phyloP scores from a whole-genome alignment of 2,329 filamentous ascomycete species.

The Cladosporium sp. region DNA sequence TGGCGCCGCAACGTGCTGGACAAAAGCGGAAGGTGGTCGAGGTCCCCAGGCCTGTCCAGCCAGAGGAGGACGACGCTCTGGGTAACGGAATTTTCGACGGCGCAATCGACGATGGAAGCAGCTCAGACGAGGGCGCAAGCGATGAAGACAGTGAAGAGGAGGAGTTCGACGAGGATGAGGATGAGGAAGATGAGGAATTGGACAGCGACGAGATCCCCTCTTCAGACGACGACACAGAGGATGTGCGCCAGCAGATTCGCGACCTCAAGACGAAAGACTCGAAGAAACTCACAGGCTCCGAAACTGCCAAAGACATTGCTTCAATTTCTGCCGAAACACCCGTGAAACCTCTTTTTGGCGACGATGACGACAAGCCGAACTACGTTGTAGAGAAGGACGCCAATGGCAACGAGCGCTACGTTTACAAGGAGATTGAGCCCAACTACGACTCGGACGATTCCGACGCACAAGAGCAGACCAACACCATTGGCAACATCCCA shows the following conservation, averaged over 20 bases:
- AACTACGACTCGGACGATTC: slow-evolving; percentile 96
- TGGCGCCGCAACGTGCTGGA: slow-evolving; percentile 37
- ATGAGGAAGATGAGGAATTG: slow-evolving; percentile 40
- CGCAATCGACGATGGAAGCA: slow-evolving; percentile 37
- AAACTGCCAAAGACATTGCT: slow-evolving; percentile 31
- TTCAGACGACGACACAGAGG: slow-evolving; percentile 44
- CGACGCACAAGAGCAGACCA: slow-evolving; percentile 74
- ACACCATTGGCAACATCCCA: slow-evolving; percentile 95
- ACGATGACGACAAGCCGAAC: slow-evolving; percentile 46
- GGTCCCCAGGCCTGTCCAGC: slow-evolving; percentile 34
- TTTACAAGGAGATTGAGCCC: slow-evolving; percentile 91
- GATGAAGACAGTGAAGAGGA: slow-evolving; percentile 38
- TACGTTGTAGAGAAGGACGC: slow-evolving; percentile 73
- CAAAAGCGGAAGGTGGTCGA: slow-evolving; percentile 49
- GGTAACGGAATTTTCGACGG: slow-evolving; percentile 45
- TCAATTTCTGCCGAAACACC: slow-evolving; percentile 28
- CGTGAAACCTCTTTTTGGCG: slow-evolving; percentile 27
- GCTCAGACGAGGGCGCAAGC: slow-evolving; percentile 32
- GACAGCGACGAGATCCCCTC: slow-evolving; percentile 45
- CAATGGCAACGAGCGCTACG: slow-evolving; percentile 85
- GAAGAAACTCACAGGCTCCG: slow-evolving; percentile 33
- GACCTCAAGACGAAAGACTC: slow-evolving; percentile 42
- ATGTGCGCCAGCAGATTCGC: slow-evolving; percentile 49
- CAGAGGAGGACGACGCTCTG: slow-evolving; percentile 39
- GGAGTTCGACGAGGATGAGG: slow-evolving; percentile 27